phyloP scores from a whole-genome alignment of 2,329 filamentous ascomycete genomes.

The Paraphoma sp. region DNA sequence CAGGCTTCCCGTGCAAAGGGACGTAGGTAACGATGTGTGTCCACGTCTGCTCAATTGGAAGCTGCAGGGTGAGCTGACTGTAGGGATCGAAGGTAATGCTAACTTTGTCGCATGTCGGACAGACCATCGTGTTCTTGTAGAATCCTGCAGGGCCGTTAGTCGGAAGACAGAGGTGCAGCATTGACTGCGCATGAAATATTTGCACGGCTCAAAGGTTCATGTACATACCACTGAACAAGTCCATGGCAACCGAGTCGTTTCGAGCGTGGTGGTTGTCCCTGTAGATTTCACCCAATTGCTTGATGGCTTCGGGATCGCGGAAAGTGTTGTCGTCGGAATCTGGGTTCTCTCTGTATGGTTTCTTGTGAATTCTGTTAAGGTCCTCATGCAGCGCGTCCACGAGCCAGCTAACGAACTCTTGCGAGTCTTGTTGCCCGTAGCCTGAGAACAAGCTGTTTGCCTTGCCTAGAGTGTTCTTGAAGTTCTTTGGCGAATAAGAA shows the following conservation, averaged over 20 bases:
- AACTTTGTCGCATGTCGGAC: constrained; percentile 88
- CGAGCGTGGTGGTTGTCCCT: constrained; percentile 91
- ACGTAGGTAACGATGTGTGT: constrained; percentile 76
- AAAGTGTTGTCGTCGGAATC: constrained; percentile 98
- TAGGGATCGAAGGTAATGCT: constrained; percentile 99
- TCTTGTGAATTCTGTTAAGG: constrained; percentile 89
- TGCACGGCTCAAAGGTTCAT: too few species aligned
- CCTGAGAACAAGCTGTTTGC: constrained; percentile 88
- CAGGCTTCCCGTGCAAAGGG: constrained; percentile 73
- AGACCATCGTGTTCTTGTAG: constrained; percentile 97
- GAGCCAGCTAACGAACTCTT: constrained; percentile 94
- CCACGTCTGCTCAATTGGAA: constrained; percentile 88
- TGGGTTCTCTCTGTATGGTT: constrained; percentile 96
- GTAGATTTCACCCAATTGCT: constrained; percentile 83
- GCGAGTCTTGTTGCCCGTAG: constrained; percentile 95
- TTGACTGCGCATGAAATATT: too few species aligned
- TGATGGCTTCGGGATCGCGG: constrained; percentile 78
- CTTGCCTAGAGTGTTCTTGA: constrained; percentile 82
- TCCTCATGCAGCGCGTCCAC: constrained; percentile 96
- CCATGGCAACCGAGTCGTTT: constrained; percentile 93
- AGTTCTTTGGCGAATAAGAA: constrained; percentile 79
- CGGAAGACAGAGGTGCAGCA: neutral
- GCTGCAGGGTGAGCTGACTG: constrained; percentile 88
- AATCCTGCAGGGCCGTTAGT: constrained; percentile 53
- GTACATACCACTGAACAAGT: constrained; percentile 80